phyloP scores from a whole-genome alignment of 768 basidiomycete species.

The Trametes cubensis region DNA sequence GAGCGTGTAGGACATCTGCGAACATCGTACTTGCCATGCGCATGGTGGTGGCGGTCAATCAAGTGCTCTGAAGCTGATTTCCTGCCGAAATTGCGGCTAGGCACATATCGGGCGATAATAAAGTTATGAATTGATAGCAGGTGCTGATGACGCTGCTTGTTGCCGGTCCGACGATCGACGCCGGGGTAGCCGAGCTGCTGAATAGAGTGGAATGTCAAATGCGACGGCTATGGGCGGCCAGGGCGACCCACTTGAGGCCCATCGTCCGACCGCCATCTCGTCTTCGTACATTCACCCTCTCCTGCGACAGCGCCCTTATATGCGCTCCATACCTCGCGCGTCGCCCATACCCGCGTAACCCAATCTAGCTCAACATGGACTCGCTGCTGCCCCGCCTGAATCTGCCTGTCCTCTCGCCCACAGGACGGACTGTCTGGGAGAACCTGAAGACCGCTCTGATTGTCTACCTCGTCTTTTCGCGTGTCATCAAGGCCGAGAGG shows the following conservation, averaged over 20 bases:
- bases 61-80: neutral
- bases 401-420: conserved; percentile 12
- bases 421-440: conserved; percentile 35
- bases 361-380: conserved; percentile 1
- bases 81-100: neutral
- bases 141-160: neutral
- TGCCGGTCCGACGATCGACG: neutral
- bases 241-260: no score
- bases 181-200: neutral
- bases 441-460: conserved; percentile 59
- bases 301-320: neutral
- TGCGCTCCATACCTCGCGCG: neutral
- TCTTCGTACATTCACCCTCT: neutral
- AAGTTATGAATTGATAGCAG: neutral
- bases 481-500: conserved; percentile 55
- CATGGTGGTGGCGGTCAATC: conserved; percentile 16
- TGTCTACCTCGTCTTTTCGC: conserved; percentile 57
- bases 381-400: conserved; percentile 10
- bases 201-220: neutral
- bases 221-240: no score
- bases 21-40: conserved; percentile 25
- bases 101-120: neutral
- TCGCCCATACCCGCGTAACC: neutral
- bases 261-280: neutral
- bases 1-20: neutral